Percentiles rank a stretch among this genome's conserved stretches.
These are phyloP conservation scores for Teratosphaeria gauchensis DNA, from an alignment of 2,329 filamentous ascomycete species.

Conservation along the genomic window DNA sequence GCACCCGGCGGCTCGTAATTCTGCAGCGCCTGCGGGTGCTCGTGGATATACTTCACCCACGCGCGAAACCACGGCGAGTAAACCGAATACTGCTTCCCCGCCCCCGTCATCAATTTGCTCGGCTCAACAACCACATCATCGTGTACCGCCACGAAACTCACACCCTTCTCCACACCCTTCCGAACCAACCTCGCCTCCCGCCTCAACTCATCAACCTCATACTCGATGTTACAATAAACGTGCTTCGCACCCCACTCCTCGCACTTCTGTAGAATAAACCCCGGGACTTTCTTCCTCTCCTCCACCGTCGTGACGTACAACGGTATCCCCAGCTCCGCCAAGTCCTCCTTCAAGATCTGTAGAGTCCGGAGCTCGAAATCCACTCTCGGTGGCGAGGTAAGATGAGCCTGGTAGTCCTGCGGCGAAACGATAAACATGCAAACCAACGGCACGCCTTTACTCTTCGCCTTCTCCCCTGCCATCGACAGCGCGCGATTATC, in stretches of 20 bases:
- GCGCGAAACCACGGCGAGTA: slow-evolving; percentile 73
- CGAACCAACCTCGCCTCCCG: slow-evolving; percentile 61
- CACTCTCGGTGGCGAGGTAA: slow-evolving; percentile 61
- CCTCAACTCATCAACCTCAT: slow-evolving; percentile 81
- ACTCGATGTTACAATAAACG: slow-evolving; percentile 76
- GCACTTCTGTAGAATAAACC: slow-evolving; percentile 55
- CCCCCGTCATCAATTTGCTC: slow-evolving; percentile 54
- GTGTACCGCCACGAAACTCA: slow-evolving; percentile 62
- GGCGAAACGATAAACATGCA: slow-evolving; percentile 72
- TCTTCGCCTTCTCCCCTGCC: slow-evolving; percentile 57
- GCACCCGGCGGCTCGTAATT: slow-evolving; percentile 47
- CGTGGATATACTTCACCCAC: slow-evolving; percentile 65
- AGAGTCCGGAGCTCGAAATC: slow-evolving; percentile 74
- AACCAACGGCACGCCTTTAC: slow-evolving; percentile 61
- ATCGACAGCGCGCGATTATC: slow-evolving; percentile 66
- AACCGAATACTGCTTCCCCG: slow-evolving; percentile 71
- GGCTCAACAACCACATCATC: slow-evolving; percentile 79
- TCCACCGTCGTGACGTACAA: slow-evolving; percentile 64
- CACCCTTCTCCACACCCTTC: slow-evolving; percentile 50
- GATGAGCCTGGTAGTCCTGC: slow-evolving; percentile 74
- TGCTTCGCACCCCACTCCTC: slow-evolving; percentile 64
- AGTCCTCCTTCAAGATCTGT: slow-evolving; percentile 52
- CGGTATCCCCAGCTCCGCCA: slow-evolving; percentile 65
- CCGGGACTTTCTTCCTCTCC: slow-evolving; percentile 52
- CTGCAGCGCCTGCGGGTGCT: slow-evolving; percentile 57